Conservation (phyloP, 2,329 filamentous ascomycete genomes). For the Botrytis fragariae region DNA sequence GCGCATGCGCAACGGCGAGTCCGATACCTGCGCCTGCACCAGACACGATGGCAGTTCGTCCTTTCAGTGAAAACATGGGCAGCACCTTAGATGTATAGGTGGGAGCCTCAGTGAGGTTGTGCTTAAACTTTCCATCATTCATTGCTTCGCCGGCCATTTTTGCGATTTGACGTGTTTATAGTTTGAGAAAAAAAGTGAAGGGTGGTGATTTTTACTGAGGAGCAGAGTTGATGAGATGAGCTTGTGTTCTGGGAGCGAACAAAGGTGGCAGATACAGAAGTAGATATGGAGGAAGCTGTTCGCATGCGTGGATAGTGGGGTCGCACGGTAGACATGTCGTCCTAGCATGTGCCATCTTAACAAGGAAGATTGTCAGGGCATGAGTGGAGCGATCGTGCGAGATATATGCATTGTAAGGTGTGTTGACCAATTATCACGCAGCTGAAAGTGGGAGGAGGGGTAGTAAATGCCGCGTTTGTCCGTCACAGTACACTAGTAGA, state of each 20-base stretch:
- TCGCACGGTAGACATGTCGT: conserved; percentile 3
- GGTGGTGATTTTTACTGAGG: neutral
- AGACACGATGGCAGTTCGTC: conserved; percentile 54
- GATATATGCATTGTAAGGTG: neutral
- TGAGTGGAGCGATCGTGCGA: neutral
- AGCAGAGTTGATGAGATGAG: neutral
- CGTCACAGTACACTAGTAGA: neutral
- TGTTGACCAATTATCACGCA: neutral
- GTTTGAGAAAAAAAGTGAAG: too few relatives aligned
- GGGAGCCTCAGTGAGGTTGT: conserved; percentile 52
- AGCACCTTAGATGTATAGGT: conserved; percentile 50
- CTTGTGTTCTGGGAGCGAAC: neutral
- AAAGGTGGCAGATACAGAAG: neutral
- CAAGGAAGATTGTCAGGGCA: neutral
- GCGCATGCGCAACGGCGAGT: conserved; percentile 45
- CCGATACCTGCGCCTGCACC: conserved; percentile 48
- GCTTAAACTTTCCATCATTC: conserved; percentile 50
- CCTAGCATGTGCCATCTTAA: neutral
- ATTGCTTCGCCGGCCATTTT: conserved; percentile 27
- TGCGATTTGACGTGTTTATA: neutral
- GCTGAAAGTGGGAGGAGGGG: conserved; percentile 3
- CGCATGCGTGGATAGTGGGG: neutral
- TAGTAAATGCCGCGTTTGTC: neutral
- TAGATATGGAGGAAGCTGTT: neutral
- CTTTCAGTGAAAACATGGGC: conserved; percentile 58